phyloP scores from a whole-genome alignment of 306 rosid species.

The Dalbergia cochinchinensis region DNA sequence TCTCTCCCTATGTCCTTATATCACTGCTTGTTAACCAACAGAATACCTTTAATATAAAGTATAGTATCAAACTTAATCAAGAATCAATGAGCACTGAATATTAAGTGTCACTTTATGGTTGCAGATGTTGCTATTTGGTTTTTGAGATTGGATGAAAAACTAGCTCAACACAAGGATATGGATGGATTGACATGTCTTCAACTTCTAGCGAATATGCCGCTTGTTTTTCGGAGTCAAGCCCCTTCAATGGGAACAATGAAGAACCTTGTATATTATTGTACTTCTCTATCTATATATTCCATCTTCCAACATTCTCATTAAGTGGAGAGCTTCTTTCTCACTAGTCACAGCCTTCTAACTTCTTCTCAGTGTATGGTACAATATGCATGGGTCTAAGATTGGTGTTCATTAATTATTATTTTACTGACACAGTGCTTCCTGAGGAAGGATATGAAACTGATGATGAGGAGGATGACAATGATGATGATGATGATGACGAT shows the following conservation, averaged over 20 bases:
- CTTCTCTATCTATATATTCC: not conserved
- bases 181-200: slow-evolving; percentile 34
- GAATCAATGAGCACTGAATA: slow-evolving; percentile 1
- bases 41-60: too few species aligned
- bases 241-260: slow-evolving; percentile 1
- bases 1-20: too few species aligned
- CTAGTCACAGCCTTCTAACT: too few species aligned
- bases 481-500: not conserved
- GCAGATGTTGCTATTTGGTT: slow-evolving; percentile 40
- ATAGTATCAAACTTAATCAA: not conserved
- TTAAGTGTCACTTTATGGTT: not conserved
- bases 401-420: not conserved
- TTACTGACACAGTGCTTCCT: slow-evolving; percentile 28
- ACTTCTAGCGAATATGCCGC: slow-evolving; percentile 40
- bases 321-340: too few species aligned
- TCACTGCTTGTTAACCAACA: too few species aligned
- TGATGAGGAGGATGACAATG: not conserved
- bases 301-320: not conserved
- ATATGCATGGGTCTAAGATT: not conserved
- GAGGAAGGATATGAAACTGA: slow-evolving; percentile 34
- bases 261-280: slow-evolving; percentile 14
- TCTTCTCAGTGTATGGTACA: not conserved
- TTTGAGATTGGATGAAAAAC: slow-evolving; percentile 2
- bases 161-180: slow-evolving; percentile 24
- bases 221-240: slow-evolving; percentile 28